Conservation (phyloP, 2,329 filamentous ascomycete species). For the Pyrenophora seminiperda region DNA sequence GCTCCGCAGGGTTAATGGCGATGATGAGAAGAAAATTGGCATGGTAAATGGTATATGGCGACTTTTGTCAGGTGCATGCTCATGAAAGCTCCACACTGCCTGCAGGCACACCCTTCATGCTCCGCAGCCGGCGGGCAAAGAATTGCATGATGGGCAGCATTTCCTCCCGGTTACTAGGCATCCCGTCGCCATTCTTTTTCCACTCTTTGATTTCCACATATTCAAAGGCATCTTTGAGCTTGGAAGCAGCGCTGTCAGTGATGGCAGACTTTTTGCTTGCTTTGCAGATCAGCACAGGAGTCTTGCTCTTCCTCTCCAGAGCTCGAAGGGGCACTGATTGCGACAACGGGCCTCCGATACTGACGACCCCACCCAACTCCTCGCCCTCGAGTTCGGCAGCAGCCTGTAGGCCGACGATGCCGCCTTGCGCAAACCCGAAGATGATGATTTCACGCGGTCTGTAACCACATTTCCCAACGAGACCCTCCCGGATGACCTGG, state of each 20-base stretch:
- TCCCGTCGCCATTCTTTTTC: constrained; percentile 70
- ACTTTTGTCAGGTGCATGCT: background rate
- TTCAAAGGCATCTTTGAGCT: constrained; percentile 68
- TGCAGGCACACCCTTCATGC: constrained; percentile 58
- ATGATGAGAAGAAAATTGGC: background rate
- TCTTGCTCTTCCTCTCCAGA: constrained; percentile 60
- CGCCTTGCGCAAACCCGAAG: constrained; percentile 63
- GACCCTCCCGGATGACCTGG: constrained; percentile 51
- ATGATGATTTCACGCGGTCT: constrained; percentile 57
- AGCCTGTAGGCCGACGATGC: constrained; percentile 58
- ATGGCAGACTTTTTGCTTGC: constrained; percentile 59
- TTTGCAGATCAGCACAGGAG: constrained; percentile 67
- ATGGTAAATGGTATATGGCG: background rate
- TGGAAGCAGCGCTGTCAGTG: constrained; percentile 66
- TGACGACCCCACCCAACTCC: constrained; percentile 64
- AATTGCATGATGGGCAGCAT: constrained; percentile 90
- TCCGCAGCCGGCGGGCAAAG: constrained; percentile 68
- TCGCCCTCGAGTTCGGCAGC: constrained; percentile 44
- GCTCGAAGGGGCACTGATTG: constrained; percentile 34
- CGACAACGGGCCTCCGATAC: constrained; percentile 66
- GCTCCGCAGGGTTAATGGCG: background rate
- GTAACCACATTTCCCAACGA: constrained; percentile 58
- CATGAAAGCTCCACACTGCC: constrained; percentile 57
- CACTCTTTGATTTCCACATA: constrained; percentile 48
- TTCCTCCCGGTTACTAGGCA: constrained; percentile 84